Base-by-base conservation (phyloP, 2,329 filamentous ascomycete species). In the Acrocalymma vagum region DNA sequence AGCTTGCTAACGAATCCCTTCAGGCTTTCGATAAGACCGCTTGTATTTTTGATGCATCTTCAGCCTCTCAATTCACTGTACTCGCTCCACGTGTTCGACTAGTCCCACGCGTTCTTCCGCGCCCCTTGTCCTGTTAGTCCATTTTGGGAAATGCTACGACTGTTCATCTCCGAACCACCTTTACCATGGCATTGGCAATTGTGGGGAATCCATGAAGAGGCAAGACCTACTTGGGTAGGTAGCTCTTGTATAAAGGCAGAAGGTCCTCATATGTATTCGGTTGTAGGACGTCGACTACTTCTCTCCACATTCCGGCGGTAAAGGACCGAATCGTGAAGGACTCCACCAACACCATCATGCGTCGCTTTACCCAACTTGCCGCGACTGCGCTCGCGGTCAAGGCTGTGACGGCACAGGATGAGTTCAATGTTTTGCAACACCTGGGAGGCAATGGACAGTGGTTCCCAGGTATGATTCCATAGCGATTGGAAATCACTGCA, bases 391-490 rank as follows among this genome's bases (percentile, higher is more conserved):
- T 52, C 3, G 51, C 48, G 17, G 38, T 48, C 11, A 30, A 41
- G 9, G 29, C 23, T 20, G 53, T 45, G 1, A 45, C 43, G 4
- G 56, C 53, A 28, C n/a, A n/a, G n/a, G 49, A 60, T 4, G 48
- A 59, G 23, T 69, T 67, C 50, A 55, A 68, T 36, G 51, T 63
- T 20, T 45, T 69, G 13, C 59, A 65, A 22, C 65, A 70, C 31
- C 51, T 73, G 6, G 70, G 69, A 36, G 71, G 68, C 23, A 73
- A 71, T 39, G 63, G 57, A n/a, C 69, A 67, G 37, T 72, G 67
- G 63, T 67, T 69, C 30, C 45, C 60, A n/a, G 63, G 64, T 58
- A 42, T 30, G 27, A 13, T 9, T 9, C 3, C 16, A 11, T 13
- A 9, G 8, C 29, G 10, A 18, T 21, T n/a, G n/a, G n/a, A 23